Evolutionary conservation across 768 basidiomycete genomes (phyloP).

Genomic region (Pulveroboletus sp.): DNA sequence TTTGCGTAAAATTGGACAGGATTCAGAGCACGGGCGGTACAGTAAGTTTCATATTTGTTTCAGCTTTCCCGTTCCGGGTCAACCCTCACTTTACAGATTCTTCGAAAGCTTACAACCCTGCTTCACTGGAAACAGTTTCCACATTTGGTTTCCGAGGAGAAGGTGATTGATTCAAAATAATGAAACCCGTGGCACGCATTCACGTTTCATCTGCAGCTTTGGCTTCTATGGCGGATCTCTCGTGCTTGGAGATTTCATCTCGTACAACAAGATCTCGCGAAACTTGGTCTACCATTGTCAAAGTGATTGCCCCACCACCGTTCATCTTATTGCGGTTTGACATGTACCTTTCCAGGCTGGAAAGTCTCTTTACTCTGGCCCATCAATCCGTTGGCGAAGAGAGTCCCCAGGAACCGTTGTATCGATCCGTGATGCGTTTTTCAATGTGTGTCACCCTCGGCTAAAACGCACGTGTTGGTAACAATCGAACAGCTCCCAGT

Average conservation of each 20-base stretch:
- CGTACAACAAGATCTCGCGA: slow-evolving; percentile 59
- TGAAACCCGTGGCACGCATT: slow-evolving; percentile 5
- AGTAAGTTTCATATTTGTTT: slow-evolving; percentile 47
- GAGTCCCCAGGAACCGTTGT: slow-evolving; percentile 77
- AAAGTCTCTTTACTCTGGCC: slow-evolving; percentile 62
- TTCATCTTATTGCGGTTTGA: neutral
- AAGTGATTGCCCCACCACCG: slow-evolving; percentile 42
- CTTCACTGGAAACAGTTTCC: slow-evolving; percentile 46
- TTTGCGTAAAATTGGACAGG: slow-evolving; percentile 50
- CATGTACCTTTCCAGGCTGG: slow-evolving; percentile 46
- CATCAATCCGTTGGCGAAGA: slow-evolving; percentile 70
- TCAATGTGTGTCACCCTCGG: slow-evolving; percentile 54
- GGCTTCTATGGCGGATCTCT: slow-evolving; percentile 77
- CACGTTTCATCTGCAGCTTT: slow-evolving; percentile 50
- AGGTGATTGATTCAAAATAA: slow-evolving; percentile 46
- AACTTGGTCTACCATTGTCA: slow-evolving; percentile 74
- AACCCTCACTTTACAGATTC: slow-evolving; percentile 45
- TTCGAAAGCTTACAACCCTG: slow-evolving; percentile 61
- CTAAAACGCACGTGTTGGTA: slow-evolving; percentile 1
- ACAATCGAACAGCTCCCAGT: slow-evolving; percentile 61
- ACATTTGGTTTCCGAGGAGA: slow-evolving; percentile 94
- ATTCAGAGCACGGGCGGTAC: slow-evolving; percentile 56
- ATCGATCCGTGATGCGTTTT: slow-evolving; percentile 84
- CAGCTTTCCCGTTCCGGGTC: neutral
- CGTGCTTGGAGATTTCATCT: slow-evolving; percentile 78